Evolutionary conservation across 352 stramenopile genomes (phyloP).

Genomic region (Globisporangium uncinulatum): DNA sequence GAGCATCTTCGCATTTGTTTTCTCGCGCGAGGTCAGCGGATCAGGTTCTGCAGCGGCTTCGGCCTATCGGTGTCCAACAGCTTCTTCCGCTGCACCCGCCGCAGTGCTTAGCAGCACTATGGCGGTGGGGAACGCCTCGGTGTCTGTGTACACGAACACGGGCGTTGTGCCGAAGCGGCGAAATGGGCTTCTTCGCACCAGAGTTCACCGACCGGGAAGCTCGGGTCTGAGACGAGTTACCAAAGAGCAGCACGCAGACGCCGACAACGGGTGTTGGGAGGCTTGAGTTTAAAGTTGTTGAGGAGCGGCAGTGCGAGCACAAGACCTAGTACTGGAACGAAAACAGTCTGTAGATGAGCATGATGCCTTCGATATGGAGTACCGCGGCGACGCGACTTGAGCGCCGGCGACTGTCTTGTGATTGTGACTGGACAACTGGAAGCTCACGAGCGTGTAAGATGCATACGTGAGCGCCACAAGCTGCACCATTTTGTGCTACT

Average conservation of each 20-base stretch:
- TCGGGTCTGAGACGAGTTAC: slow-evolving; percentile 40
- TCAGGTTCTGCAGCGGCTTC: slow-evolving; percentile 35
- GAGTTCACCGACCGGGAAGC: slow-evolving; percentile 20
- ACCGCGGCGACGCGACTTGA: slow-evolving; percentile 44
- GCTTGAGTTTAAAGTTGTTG: slow-evolving; percentile 22
- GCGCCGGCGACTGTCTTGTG: slow-evolving; percentile 41
- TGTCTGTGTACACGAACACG: slow-evolving; percentile 68
- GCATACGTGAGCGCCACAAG: slow-evolving; percentile 34
- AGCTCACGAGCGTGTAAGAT: slow-evolving; percentile 24
- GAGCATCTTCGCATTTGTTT: slow-evolving; percentile 33
- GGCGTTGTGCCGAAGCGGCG: slow-evolving; percentile 28
- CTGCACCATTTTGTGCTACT: slow-evolving; percentile 37
- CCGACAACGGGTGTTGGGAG: slow-evolving; percentile 30
- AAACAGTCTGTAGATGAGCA: slow-evolving; percentile 46
- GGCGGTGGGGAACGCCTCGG: slow-evolving; percentile 52
- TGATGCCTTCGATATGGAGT: slow-evolving; percentile 55
- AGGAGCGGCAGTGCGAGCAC: slow-evolving; percentile 36
- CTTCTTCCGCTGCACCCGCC: slow-evolving; percentile 34
- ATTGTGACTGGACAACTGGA: slow-evolving; percentile 43
- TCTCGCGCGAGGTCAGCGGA: slow-evolving; percentile 24
- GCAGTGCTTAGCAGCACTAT: slow-evolving; percentile 51
- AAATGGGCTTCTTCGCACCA: slow-evolving; percentile 4
- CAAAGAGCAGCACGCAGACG: slow-evolving; percentile 35
- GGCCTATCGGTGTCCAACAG: slow-evolving; percentile 34
- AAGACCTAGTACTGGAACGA: slow-evolving; percentile 43